These are phyloP conservation scores for Amauroascus niger DNA, from an alignment of 2,329 filamentous ascomycete species.

Conservation along the genomic window DNA sequence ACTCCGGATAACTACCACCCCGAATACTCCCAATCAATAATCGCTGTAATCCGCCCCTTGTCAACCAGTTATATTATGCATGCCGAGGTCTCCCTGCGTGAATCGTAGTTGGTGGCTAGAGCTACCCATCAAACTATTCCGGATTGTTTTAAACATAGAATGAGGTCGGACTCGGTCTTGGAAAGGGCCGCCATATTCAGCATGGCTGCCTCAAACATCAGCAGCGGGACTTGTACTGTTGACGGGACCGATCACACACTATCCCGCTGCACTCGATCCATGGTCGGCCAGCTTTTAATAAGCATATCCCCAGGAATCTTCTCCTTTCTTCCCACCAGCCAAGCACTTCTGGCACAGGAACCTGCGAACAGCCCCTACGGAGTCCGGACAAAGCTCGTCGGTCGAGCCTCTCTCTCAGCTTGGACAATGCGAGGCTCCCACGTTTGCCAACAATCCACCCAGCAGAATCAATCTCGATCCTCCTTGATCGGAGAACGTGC, in stretches of 20 bases:
- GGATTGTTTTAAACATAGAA: constrained; percentile 18
- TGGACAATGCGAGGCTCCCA: constrained; percentile 12
- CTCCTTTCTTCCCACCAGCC: constrained; percentile 20
- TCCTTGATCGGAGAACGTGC: constrained; percentile 6
- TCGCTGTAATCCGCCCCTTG: constrained; percentile 11
- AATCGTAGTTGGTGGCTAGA: constrained; percentile 22
- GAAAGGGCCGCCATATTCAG: constrained; percentile 22
- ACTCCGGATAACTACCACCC: constrained; percentile 33
- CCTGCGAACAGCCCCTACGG: constrained; percentile 16
- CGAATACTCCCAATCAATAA: constrained; percentile 34
- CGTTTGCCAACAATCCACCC: constrained; percentile 18
- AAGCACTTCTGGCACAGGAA: constrained; percentile 24
- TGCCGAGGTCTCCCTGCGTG: constrained; percentile 25
- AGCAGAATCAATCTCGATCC: constrained; percentile 14
- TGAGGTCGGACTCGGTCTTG: constrained; percentile 20
- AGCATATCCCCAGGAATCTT: constrained; percentile 19
- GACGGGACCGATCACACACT: constrained; percentile 15
- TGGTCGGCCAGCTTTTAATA: constrained; percentile 15
- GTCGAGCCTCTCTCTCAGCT: constrained; percentile 21
- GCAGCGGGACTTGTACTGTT: constrained; percentile 18
- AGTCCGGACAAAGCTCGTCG: constrained; percentile 23
- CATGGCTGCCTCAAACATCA: constrained; percentile 16
- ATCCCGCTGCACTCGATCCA: constrained; percentile 18
- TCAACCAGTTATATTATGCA: constrained; percentile 24
- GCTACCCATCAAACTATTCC: constrained; percentile 11